phyloP scores from a whole-genome alignment of 495 filamentous ascomycete species.

The Penicillium bovifimosum region DNA sequence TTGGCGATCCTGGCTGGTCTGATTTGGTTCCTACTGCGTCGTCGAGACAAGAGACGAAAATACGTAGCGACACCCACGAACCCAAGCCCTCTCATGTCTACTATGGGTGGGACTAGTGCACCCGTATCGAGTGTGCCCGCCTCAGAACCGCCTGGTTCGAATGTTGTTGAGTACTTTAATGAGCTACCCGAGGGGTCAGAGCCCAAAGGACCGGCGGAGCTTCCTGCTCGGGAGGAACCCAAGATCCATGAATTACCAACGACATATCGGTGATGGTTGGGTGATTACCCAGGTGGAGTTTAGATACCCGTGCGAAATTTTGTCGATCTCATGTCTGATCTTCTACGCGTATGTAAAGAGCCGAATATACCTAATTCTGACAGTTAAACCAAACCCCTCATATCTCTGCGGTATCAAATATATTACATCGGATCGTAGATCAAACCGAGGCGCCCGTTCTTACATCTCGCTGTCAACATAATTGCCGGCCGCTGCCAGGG shows the following conservation, averaged over 20 bases:
- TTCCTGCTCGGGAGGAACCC: background rate
- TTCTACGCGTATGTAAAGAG: background rate
- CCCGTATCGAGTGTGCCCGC: background rate
- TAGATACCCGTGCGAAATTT: background rate
- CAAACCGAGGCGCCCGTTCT: background rate
- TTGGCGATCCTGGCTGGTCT: conserved; percentile 2
- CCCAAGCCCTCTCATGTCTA: background rate
- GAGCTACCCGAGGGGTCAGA: background rate
- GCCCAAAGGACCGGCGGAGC: background rate
- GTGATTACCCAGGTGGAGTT: background rate
- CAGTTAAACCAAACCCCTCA: no score
- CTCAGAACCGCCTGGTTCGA: background rate
- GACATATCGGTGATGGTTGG: background rate
- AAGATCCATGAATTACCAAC: background rate
- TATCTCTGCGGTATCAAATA: background rate
- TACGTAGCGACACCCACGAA: background rate
- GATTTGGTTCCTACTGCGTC: conserved; percentile 10
- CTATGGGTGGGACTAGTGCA: background rate
- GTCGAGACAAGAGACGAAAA: background rate
- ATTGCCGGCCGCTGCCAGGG: conserved; percentile 38
- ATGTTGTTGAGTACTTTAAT: background rate
- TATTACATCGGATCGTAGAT: no score
- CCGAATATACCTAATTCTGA: background rate
- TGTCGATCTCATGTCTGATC: background rate
- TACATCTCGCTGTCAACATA: conserved; percentile 24